Percentiles rank a stretch among this genome's conserved stretches.
Evolutionary conservation across 352 stramenopile species (phyloP).

Genomic region (Phytophthora foliorum): DNA sequence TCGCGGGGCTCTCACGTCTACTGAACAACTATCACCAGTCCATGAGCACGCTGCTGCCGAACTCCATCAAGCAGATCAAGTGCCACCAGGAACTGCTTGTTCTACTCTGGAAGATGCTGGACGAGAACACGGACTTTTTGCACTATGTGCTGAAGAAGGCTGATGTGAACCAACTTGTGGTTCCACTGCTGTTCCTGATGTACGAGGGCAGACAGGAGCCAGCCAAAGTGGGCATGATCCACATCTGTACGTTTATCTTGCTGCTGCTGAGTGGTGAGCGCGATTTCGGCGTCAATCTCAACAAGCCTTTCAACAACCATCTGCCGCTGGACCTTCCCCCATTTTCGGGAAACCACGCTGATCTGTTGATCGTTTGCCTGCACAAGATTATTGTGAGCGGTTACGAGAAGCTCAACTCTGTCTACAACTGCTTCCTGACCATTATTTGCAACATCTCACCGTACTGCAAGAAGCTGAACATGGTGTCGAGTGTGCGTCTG

Average conservation of each 20-base stretch:
- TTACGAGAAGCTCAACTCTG: conserved; percentile 95
- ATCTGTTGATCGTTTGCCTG: conserved; percentile 97
- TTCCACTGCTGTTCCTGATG: conserved; percentile 91
- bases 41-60: conserved; percentile 95
- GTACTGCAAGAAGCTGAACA: conserved; percentile 97
- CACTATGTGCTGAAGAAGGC: conserved; percentile 95
- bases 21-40: conserved; percentile 97
- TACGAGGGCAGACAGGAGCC: conserved; percentile 96
- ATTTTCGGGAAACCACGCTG: conserved; percentile 96
- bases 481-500: conserved; percentile 96
- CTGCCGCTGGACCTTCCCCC: conserved; percentile 95
- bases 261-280: conserved; percentile 97
- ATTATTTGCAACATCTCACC: conserved; percentile 99
- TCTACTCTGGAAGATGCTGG: conserved; percentile 98
- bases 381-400: conserved; percentile 99
- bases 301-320: conserved; percentile 96
- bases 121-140: conserved; percentile 97
- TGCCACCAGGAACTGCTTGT: conserved; percentile 98
- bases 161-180: conserved; percentile 94
- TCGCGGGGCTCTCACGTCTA: conserved; percentile 95
- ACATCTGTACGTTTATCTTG: conserved; percentile 99
- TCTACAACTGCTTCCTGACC: conserved; percentile 99
- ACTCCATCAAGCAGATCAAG: conserved; percentile 95
- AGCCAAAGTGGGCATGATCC: conserved; percentile 96
- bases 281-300: conserved; percentile 97